These are phyloP conservation scores for Termitomyces sp. DNA, from an alignment of 768 basidiomycete species.

Conservation along the genomic window DNA sequence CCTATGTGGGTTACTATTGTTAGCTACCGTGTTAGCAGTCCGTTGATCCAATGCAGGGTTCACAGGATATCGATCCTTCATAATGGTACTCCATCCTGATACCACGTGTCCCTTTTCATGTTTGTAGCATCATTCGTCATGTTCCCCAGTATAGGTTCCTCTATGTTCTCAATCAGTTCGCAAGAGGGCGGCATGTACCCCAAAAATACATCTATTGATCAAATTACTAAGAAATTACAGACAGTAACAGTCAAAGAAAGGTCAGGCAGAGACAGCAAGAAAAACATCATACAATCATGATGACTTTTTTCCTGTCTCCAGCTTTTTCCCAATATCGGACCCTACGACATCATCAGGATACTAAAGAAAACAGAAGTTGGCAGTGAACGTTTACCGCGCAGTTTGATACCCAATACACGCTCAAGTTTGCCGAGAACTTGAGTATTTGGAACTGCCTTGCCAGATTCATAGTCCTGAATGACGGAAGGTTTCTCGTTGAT, in stretches of 20 bases:
- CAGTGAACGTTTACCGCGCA: conserved; percentile 62
- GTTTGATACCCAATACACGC: conserved; percentile 78
- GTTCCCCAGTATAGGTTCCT: not conserved
- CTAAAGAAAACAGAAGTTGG: not conserved
- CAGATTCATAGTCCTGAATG: conserved; percentile 85
- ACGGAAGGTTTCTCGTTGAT: conserved; percentile 91
- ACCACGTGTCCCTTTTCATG: not conserved
- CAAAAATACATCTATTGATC: conserved; percentile 10
- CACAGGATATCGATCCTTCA: conserved; percentile 21
- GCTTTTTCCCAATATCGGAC: conserved; percentile 80
- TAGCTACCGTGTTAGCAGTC: not conserved
- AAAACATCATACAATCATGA: conserved; percentile 34
- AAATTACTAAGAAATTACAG: conserved; percentile 21
- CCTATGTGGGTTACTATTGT: conserved; percentile 38
- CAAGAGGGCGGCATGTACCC: not conserved
- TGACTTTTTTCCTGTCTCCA: conserved; percentile 75
- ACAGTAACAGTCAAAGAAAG: conserved; percentile 17
- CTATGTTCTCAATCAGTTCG: not conserved
- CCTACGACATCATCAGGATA: conserved; percentile 36
- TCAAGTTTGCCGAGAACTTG: conserved; percentile 90
- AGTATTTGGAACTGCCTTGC: conserved; percentile 82
- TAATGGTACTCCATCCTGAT: conserved; percentile 1
- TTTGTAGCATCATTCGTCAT: not conserved
- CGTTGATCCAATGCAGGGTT: conserved; percentile 14
- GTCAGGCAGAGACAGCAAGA: conserved; percentile 27